Percentiles rank a stretch among this genome's conserved stretches.
Conservation (phyloP, 2,329 filamentous ascomycete genomes). For the Thielaviopsis euricoi region DNA sequence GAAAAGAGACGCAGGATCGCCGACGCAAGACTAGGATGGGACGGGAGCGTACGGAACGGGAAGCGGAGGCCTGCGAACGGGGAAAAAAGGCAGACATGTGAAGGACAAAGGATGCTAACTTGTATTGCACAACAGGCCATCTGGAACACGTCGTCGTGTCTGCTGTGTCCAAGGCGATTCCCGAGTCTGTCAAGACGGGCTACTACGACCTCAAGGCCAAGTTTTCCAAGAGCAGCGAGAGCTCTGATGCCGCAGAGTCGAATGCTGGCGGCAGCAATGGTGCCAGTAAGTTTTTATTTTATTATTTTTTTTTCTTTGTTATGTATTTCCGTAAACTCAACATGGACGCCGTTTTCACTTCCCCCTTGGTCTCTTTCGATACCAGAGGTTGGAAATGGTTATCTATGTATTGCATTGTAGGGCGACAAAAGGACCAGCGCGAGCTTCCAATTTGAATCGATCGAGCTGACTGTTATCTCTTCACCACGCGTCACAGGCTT, state of each 20-base stretch:
- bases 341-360: too few species aligned
- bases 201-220: slow-evolving; percentile 19
- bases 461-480: neutral
- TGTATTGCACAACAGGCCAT: slow-evolving; percentile 25
- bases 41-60: neutral
- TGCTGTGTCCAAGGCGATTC: slow-evolving; percentile 39
- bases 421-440: neutral
- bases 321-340: too few species aligned
- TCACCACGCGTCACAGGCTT: slow-evolving; percentile 27
- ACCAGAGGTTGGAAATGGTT: neutral
- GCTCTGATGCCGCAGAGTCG: slow-evolving; percentile 25
- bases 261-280: slow-evolving; percentile 16
- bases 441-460: neutral
- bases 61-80: neutral
- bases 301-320: neutral
- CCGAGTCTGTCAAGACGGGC: slow-evolving; percentile 27
- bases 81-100: neutral
- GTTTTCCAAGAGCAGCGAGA: slow-evolving; percentile 24
- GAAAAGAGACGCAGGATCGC: neutral
- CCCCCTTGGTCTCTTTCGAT: too few species aligned
- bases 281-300: slow-evolving; percentile 50
- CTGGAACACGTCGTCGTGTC: slow-evolving; percentile 53
- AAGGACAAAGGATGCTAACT: neutral
- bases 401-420: neutral
- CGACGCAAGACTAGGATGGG: neutral